Base-by-base conservation (phyloP, 2,329 filamentous ascomycete species). In the Scedosporium dehoogii region DNA sequence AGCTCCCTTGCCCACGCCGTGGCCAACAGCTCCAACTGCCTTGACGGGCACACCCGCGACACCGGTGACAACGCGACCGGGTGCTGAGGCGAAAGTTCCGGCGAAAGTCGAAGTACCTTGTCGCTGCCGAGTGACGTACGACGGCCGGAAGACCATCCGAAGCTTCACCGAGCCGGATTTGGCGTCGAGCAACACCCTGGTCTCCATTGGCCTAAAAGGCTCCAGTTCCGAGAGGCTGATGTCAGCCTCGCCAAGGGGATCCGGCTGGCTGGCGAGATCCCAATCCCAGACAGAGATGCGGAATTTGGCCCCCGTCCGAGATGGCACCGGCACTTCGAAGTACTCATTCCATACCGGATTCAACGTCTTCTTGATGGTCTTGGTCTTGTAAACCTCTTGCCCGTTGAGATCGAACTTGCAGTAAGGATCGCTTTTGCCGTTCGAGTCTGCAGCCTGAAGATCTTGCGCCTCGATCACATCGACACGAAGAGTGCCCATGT, bases 351-450 rank as follows among this genome's bases (percentile, higher is more conserved):
- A 99, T 0, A 86, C 84, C 0, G 94, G 94, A 68, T 94, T 87
- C 3, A 99, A 82, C 0, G 94, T 97, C 83, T 99, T 99, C 84
- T 97, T 99, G 73, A 93, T 88, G 1, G 88, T 87, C 77, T 97
- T 96, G 55, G 92, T 96, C 82, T 97, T 99, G 85, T 91, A 92
- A 0, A 97, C 84, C 63, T 96, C 90, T 69, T 91, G 87, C 57
- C 89, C 92, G 70, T 96, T 93, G 67, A 97, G 82, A 66, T 90
- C 85, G 73, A 99, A 99, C 71, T 93, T 93, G 83, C 90, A 96
- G 79, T 93, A 99, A 4, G 94, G 94, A 71, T 99, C 94, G 69
- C 92, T 97, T 82, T 89, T 97, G 68, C 94, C 94, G 71, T 99
- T 99, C 41, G 92, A 87, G 71, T 99, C 94, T 29, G 93, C 93